These are phyloP conservation scores for Clarireedia monteithiana DNA, from an alignment of 2,329 filamentous ascomycete genomes.

Conservation along the genomic window DNA sequence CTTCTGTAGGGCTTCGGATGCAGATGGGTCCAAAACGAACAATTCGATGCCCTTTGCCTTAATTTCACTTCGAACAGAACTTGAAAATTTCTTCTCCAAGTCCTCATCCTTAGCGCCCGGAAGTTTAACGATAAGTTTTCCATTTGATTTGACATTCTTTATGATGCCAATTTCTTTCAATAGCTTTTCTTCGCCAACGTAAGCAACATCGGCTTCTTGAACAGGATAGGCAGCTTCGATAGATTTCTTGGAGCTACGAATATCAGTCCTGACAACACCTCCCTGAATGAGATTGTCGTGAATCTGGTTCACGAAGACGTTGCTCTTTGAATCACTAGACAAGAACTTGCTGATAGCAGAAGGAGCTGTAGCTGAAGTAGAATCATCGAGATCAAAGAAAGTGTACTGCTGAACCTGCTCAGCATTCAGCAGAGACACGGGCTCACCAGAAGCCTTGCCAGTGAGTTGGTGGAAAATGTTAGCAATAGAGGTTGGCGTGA, in stretches of 20 bases:
- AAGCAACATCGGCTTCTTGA: slow-evolving; percentile 68
- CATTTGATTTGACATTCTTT: slow-evolving; percentile 59
- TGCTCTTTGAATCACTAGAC: slow-evolving; percentile 65
- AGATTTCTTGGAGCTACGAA: slow-evolving; percentile 74
- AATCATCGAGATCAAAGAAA: slow-evolving; percentile 87
- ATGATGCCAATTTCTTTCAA: slow-evolving; percentile 71
- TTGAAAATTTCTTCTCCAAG: slow-evolving; percentile 76
- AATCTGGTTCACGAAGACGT: slow-evolving; percentile 53
- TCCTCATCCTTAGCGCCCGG: slow-evolving; percentile 81
- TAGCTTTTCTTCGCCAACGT: slow-evolving; percentile 73
- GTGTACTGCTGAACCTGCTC: slow-evolving; percentile 70
- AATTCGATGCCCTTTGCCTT: slow-evolving; percentile 63
- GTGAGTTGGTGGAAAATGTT: slow-evolving; percentile 42
- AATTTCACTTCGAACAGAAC: slow-evolving; percentile 61
- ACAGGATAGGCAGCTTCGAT: slow-evolving; percentile 80
- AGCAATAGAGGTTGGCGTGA: slow-evolving; percentile 48
- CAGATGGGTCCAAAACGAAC: slow-evolving; percentile 65
- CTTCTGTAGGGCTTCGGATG: slow-evolving; percentile 59
- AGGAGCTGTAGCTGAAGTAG: slow-evolving; percentile 57
- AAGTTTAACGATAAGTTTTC: slow-evolving; percentile 68
- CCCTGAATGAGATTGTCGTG: slow-evolving; percentile 64
- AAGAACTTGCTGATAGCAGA: slow-evolving; percentile 48
- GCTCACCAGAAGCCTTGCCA: slow-evolving; percentile 33
- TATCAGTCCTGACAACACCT: slow-evolving; percentile 74
- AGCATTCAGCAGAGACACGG: slow-evolving; percentile 41